Evolutionary conservation across 2,329 filamentous ascomycete species (phyloP), one percentile per base, ranked within the genome.

Genomic region (Nothomitra cinnamomea): DNA sequence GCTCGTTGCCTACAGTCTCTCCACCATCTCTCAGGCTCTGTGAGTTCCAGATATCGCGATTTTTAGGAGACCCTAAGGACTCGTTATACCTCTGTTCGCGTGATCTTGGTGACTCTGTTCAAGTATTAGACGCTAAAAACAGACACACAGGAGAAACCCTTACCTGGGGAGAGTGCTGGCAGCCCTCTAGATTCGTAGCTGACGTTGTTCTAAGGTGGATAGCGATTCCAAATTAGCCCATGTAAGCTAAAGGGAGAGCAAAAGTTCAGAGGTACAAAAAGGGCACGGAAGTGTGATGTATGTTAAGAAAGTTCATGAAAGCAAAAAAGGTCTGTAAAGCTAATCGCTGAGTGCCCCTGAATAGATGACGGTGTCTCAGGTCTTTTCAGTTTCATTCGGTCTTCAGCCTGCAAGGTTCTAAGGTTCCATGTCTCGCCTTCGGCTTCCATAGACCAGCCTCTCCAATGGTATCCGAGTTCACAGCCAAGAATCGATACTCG

Each of bases 371-470:
- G 24, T 49, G 72, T 72, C 73, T 85, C 82, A 85, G 82, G 76
- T 85, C 80, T 85, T 85, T 84, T 83, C 79, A 84, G 79, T 83
- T 32, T 77, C 74, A 64, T 65, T 77, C 72, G 77, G 63, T 66
- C 68, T 60, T 69, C 68, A 70, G 56, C 55, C 65, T 64, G 64
- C 64, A 57, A 54, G n/a, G 52, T 59, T 61, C 58, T 42, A 56
- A 61, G 65, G 64, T 64, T 63, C 57, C 60, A 38, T 56, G 54
- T 56, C 57, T 52, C 53, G 56, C 57, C 61, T 57, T 32, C 4
- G 48, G 55, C 56, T 61, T 56, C 25, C 43, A 54, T 32, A 52
- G 51, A 50, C 32, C 41, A 52, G 48, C 41, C 50, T 41, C 22
- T 56, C 47, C 35, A 35, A 55, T 17, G 54, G 53, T 49, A 54